Evolutionary conservation across 2,329 filamentous ascomycete genomes (phyloP).

Genomic region (Aspergillus sp.): DNA sequence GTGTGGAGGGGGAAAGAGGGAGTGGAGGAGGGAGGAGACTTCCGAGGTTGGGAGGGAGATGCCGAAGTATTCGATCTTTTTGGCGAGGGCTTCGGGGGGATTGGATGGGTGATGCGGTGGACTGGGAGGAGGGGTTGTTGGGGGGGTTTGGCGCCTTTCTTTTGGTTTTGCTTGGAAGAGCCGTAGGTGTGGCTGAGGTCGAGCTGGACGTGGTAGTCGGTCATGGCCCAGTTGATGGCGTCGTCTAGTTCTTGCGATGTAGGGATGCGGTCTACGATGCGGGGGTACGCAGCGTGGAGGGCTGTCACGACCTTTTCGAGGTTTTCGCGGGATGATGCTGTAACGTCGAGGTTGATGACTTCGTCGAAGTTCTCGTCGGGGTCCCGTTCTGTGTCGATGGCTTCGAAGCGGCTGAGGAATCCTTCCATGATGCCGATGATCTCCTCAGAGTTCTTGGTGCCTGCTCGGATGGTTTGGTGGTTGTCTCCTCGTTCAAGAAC

Average conservation of each 20-base stretch:
- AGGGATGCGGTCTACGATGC: constrained; percentile 63
- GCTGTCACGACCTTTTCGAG: constrained; percentile 71
- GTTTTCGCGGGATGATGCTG: constrained; percentile 73
- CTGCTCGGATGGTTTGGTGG: constrained; percentile 92
- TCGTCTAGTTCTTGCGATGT: constrained; percentile 68
- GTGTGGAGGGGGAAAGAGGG: constrained; percentile 57
- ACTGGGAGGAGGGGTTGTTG: too few species aligned
- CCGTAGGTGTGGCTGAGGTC: constrained; percentile 54
- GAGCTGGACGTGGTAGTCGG: constrained; percentile 73
- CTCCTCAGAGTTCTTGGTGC: constrained; percentile 65
- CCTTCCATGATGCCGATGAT: constrained; percentile 91
- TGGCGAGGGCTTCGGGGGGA: constrained; percentile 36
- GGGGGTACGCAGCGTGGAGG: constrained; percentile 73
- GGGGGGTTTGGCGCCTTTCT: constrained; percentile 26
- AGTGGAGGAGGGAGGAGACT: constrained; percentile 59
- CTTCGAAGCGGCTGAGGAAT: constrained; percentile 82
- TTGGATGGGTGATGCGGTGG: constrained; percentile 1
- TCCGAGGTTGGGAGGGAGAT: constrained; percentile 51
- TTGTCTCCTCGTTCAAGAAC: constrained; percentile 87
- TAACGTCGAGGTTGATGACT: constrained; percentile 78
- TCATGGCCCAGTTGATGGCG: constrained; percentile 70
- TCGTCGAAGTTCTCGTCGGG: constrained; percentile 81
- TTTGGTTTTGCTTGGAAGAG: constrained; percentile 38
- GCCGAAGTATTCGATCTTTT: constrained; percentile 63
- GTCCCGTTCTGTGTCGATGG: constrained; percentile 58